Base-by-base conservation (phyloP, 2,329 filamentous ascomycete genomes). In the Diaporthe nobilis region DNA sequence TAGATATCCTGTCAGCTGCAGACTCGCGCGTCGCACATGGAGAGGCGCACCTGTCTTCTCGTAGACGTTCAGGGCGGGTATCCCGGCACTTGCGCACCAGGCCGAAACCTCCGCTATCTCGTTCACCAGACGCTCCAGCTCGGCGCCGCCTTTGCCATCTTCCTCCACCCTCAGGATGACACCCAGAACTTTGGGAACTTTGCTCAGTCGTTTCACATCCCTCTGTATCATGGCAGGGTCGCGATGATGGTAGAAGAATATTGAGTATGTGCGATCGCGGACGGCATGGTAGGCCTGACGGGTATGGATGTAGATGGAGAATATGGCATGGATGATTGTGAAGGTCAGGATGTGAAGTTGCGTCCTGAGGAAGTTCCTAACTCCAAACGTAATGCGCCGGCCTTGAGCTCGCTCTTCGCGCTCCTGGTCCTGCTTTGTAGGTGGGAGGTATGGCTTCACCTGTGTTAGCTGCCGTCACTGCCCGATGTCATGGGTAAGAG, bases 191-290 rank as follows among this genome's bases (percentile, higher is more conserved):
- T 94, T 91, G 3, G 97, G 97, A 76, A 97, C 85, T 80, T 93
- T 92, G 75, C 88, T 89, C 75, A 99, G 85, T 13, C 90, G 89
- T 83, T 92, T 92, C 37, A 98, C 93, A 85, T 99, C 97, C 81
- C 94, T 93, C 81, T 93, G 92, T 79, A 99, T 98, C 82, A 98
- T 92, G 82, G 98, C 95, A 10, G 97, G 97, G 0, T 96, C 98
- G 71, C 95, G 94, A 84, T 99, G 97, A 86, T 99, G 97, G 86
- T 99, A 97, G 84, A 96, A 96, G 73, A 98, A 88, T 77, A 98
- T 90, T 13, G 95, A 94, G 72, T 95, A 91, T 78, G 96, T 87
- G 76, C 94, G 92, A 83, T 97, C 94, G 79, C 92, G 88, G 68
- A 98, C 89, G 12, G 93, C 91, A 83, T 96, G 93, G 86, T 95